A percentile compares a stretch with the other conserved stretches of the same genome.
Evolutionary conservation across 2,329 filamentous ascomycete genomes (phyloP).

Genomic region (Elsinoe arachidis): DNA sequence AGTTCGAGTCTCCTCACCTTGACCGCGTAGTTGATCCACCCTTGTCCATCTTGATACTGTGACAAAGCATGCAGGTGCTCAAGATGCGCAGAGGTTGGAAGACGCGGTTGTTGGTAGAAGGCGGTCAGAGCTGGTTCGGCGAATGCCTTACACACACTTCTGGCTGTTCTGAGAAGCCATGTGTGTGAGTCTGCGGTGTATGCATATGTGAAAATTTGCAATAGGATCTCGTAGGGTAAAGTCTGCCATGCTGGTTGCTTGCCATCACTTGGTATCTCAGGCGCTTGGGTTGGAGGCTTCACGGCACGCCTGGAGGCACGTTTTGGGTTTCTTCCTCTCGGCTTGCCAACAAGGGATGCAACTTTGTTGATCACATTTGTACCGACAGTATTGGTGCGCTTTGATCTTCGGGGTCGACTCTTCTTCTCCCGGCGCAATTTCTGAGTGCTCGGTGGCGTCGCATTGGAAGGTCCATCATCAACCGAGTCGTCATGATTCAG

Average conservation of each 20-base stretch:
- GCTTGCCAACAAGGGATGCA: slow-evolving; percentile 12
- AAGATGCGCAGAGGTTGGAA: slow-evolving; percentile 23
- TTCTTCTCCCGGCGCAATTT: background rate
- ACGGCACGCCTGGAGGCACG: slow-evolving; percentile 21
- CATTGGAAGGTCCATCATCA: background rate
- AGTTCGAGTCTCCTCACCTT: slow-evolving; percentile 65
- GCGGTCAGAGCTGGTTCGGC: slow-evolving; percentile 30
- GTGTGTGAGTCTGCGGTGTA: slow-evolving; percentile 16
- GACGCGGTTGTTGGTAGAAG: slow-evolving; percentile 26
- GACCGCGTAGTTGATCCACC: slow-evolving; percentile 51
- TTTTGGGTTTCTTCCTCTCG: slow-evolving; percentile 16
- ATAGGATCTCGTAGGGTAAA: slow-evolving; percentile 27
- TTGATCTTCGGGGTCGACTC: background rate
- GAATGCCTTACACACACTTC: slow-evolving; percentile 27
- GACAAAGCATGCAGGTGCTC: slow-evolving; percentile 26
- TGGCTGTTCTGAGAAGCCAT: slow-evolving; percentile 28
- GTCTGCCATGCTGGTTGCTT: slow-evolving; percentile 27
- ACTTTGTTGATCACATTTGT: slow-evolving; percentile 5
- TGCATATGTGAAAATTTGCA: slow-evolving; percentile 29
- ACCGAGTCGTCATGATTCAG: background rate
- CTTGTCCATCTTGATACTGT: slow-evolving; percentile 20
- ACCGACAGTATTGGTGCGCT: background rate
- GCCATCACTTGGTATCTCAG: slow-evolving; percentile 24
- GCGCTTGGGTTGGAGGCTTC: slow-evolving; percentile 14
- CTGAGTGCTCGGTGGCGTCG: background rate